Evolutionary conservation across 2,329 filamentous ascomycete genomes (phyloP).

Genomic region (Botrytis paeoniae): DNA sequence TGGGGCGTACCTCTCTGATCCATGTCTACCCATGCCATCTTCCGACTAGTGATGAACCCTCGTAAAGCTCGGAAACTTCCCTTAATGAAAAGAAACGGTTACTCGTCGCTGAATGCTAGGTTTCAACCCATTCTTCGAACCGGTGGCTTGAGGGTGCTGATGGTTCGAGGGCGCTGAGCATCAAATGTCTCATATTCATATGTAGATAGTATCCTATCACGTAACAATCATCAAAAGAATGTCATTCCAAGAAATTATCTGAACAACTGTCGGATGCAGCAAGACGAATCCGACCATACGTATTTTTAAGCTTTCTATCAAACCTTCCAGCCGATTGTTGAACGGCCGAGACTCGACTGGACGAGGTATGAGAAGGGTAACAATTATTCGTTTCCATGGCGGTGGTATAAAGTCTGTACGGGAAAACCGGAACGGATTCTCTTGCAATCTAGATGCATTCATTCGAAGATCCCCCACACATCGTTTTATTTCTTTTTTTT

Average conservation of each 20-base stretch:
- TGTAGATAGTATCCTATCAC: neutral
- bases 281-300: neutral
- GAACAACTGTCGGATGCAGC: neutral
- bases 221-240: neutral
- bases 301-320: neutral
- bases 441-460: neutral
- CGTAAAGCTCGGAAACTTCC: neutral
- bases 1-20: neutral
- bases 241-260: neutral
- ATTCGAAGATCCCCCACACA: neutral
- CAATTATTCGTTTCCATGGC: neutral
- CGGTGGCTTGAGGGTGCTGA: neutral
- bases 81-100: neutral
- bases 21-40: neutral
- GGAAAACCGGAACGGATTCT: neutral
- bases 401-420: neutral
- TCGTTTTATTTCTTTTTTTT: neutral
- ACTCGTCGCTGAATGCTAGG: neutral
- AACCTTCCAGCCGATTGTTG: neutral
- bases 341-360: neutral
- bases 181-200: neutral
- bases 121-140: neutral
- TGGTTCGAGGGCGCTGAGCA: slow-evolving; percentile 4
- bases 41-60: too few species aligned
- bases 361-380: neutral